Evolutionary conservation across 176 grass and related monocot species (phyloP), one percentile per base, ranked within the genome.

Genomic region (Phyllostachys edulis): DNA sequence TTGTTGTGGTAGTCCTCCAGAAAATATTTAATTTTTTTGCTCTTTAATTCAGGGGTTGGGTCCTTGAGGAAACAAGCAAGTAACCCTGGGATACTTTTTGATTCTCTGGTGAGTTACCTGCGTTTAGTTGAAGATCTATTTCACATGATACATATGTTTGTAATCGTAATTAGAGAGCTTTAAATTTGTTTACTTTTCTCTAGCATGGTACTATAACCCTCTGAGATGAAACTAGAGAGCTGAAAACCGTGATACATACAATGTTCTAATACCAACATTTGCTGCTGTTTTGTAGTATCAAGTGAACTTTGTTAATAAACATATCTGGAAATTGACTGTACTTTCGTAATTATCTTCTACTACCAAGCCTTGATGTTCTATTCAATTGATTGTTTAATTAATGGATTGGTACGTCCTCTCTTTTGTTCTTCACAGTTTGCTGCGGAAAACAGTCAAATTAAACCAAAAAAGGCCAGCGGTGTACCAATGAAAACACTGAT

Each of bases 401-500:
- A 73, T 82, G 27, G 49, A 52, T 82, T 72, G 46, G 9, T 80
- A 54, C 71, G 41, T 20, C 52, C 14, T 67, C 38, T 82, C 66
- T 21, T 76, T 61, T 64, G 45, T 5, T 83, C n/a, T 17, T 78
- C 17, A n/a, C 84, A 99, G 96, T 75, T 88, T 81, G 66, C 81
- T 59, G 74, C 57, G 4, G 86, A 82, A 60, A 85, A 89, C 69
- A 78, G 52, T 32, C 76, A 44, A 77, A 88, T 71, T 87, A 92
- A 85, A 85, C 73, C 81, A 55, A 96, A 88, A 69, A 85, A 84
- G 63, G 63, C 47, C 23, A 89, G 32, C 21, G 79, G 84, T 54
- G 80, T 83, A 78, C 86, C 91, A 21, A 99, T 99, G 36, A 95
- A 90, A 92, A 87, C 61, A 59, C 84, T 99, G 63, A 96, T 99